Evolutionary conservation across 2,329 filamentous ascomycete genomes (phyloP).

Genomic region (Myriosclerotinia duriaeana): DNA sequence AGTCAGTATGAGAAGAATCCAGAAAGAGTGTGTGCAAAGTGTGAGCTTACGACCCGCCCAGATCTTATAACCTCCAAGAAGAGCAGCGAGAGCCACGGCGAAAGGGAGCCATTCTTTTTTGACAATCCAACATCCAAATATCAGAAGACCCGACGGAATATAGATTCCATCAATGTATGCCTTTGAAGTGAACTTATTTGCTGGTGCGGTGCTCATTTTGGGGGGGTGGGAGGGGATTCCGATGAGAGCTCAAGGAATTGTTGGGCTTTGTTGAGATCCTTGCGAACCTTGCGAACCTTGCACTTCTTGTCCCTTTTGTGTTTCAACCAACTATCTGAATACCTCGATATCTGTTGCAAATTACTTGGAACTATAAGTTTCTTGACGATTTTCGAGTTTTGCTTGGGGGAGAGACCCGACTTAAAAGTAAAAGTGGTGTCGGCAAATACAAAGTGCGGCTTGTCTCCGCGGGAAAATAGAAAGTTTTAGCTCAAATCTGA

Average conservation of each 20-base stretch:
- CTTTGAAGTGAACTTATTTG: slow-evolving; percentile 45
- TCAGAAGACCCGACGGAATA: slow-evolving; percentile 75
- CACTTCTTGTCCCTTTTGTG: slow-evolving; percentile 1
- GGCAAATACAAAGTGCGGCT: neutral
- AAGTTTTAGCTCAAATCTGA: neutral
- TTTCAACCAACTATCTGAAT: neutral
- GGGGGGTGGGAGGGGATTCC: no score
- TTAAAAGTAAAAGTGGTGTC: neutral
- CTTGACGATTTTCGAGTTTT: neutral
- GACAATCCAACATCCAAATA: slow-evolving; percentile 73
- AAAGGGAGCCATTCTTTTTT: slow-evolving; percentile 76
- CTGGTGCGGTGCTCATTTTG: slow-evolving; percentile 19
- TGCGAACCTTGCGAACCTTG: slow-evolving; percentile 7
- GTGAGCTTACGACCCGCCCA: slow-evolving; percentile 64
- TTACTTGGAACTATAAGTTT: neutral
- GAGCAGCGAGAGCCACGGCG: slow-evolving; percentile 64
- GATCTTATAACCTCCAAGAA: slow-evolving; percentile 70
- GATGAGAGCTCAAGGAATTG: slow-evolving; percentile 27
- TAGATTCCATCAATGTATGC: slow-evolving; percentile 78
- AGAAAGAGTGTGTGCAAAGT: neutral
- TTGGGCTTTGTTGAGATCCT: slow-evolving; percentile 24
- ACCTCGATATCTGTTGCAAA: neutral
- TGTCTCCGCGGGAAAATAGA: neutral
- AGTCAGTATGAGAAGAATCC: slow-evolving; percentile 23
- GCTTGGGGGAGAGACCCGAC: neutral